These are phyloP conservation scores for Daldinia caldariorum DNA, from an alignment of 495 filamentous ascomycete genomes.

Conservation along the genomic window DNA sequence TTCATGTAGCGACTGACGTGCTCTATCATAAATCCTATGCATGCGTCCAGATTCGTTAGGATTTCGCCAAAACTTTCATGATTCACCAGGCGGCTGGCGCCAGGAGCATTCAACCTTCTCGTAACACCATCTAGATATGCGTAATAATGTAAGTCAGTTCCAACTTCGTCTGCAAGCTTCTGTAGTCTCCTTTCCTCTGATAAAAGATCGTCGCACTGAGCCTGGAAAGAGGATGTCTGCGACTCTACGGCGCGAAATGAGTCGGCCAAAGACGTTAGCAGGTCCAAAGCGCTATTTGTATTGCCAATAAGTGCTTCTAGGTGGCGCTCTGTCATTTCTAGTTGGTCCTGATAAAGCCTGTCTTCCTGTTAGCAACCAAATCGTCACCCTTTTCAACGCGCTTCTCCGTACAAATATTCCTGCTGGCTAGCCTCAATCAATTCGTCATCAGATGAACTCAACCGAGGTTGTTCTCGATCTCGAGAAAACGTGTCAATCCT, in stretches of 20 bases:
- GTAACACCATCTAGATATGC: conserved; percentile 91
- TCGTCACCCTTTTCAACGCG: conserved; percentile 18
- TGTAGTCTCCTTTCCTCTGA: conserved; percentile 79
- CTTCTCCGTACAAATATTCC: conserved; percentile 75
- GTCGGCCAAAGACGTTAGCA: conserved; percentile 78
- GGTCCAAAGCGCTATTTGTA: conserved; percentile 74
- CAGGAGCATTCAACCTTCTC: conserved; percentile 88
- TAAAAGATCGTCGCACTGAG: conserved; percentile 87
- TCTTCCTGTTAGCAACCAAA: conserved; percentile 42
- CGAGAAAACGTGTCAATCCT: conserved; percentile 65
- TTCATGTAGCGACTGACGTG: conserved; percentile 66
- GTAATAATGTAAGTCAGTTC: conserved; percentile 89
- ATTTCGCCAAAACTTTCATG: conserved; percentile 86
- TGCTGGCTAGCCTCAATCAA: conserved; percentile 83
- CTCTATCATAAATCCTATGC: conserved; percentile 86
- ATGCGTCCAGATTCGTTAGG: conserved; percentile 83
- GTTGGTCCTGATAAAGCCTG: conserved; percentile 80
- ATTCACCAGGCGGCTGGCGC: conserved; percentile 82
- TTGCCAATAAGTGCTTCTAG: conserved; percentile 81
- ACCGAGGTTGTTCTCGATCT: conserved; percentile 45
- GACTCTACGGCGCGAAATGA: conserved; percentile 87
- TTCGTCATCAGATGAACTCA: conserved; percentile 68
- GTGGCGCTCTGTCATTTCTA: conserved; percentile 80
- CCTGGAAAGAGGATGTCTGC: conserved; percentile 90
- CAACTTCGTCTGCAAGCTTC: conserved; percentile 80